These are phyloP conservation scores for Suhomyces sp. DNA, from an alignment of 805 yeast genomes.

Conservation along the genomic window DNA sequence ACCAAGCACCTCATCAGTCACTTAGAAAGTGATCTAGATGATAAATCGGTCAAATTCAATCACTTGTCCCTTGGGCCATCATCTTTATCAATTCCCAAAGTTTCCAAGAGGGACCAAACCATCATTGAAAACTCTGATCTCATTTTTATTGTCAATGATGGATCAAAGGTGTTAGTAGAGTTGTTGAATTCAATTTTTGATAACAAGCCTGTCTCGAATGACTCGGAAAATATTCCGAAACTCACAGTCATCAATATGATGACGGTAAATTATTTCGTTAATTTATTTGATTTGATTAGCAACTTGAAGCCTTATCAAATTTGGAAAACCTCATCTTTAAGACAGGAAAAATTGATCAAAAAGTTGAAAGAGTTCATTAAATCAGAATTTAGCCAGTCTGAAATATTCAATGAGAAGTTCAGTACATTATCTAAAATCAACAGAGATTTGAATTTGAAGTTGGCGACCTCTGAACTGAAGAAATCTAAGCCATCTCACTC, in stretches of 20 bases:
- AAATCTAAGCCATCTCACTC: neutral
- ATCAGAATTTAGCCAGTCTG: constrained; percentile 15
- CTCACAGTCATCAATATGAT: constrained; percentile 38
- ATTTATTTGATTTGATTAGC: constrained; percentile 37
- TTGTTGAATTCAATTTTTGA: constrained; percentile 17
- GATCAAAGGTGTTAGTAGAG: constrained; percentile 30
- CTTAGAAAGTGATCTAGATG: constrained; percentile 14
- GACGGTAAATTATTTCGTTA: constrained; percentile 40
- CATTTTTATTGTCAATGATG: constrained; percentile 40
- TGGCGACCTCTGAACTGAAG: neutral
- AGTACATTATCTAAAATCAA: neutral
- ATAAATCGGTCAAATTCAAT: constrained; percentile 13
- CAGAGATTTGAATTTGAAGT: constrained; percentile 8
- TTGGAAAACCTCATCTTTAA: constrained; percentile 39
- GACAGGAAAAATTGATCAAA: constrained; percentile 21
- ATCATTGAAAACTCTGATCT: constrained; percentile 25
- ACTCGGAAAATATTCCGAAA: constrained; percentile 17
- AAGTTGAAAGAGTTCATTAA: constrained; percentile 30
- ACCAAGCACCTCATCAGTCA: constrained; percentile 19
- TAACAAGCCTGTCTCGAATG: no score
- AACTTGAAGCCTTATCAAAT: constrained; percentile 35
- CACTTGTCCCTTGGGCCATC: constrained; percentile 13
- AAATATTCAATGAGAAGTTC: neutral
- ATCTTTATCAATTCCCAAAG: neutral
- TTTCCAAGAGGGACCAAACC: constrained; percentile 12